Evolutionary conservation across 306 rosid genomes (phyloP), one percentile per base, ranked within the genome.

Genomic region (Hippophae rhamnoides): DNA sequence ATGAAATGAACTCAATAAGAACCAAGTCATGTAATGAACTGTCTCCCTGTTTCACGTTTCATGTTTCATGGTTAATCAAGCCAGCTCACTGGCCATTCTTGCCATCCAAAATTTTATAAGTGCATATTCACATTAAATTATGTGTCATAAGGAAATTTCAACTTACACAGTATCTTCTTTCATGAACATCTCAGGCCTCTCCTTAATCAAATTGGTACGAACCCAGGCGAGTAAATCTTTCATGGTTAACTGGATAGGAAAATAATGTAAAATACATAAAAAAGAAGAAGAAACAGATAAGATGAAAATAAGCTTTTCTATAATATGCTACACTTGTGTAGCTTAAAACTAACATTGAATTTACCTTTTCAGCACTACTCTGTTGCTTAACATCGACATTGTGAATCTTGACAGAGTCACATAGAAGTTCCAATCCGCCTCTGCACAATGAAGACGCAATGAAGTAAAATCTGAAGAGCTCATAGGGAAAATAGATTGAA

Each of bases 101-200:
- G 38, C 38, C 38, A 47, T 47, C 13, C 13, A 47, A 47, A 3
- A 47, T 10, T 47, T 47, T 47, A 10, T 10, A 47, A 7, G 5
- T 47, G 13, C 18, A 47, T 56, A 40, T 13, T 2, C 13, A 31
- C 42, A 57, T 13, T 13, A 52, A 72, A 54, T 40, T 50, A 13
- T 58, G 56, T 26, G 9, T 40, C 41, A 54, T 38, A 31, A 66
- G 56, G 27, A 27, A 40, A 57, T 0, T 40, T 56, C 12, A 68
- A 74, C 96, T 87, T 81, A 87, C 99, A 92, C 95, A 52, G 95
- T 79, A 61, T 92, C 93, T 68, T 82, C 96, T 84, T 92, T 92
- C 86, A 92, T 83, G 77, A 92, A 92, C 95, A 92, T 92, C 72
- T 92, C 99, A 11, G 99, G 89, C 68, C 99, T 80, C 81, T 87